phyloP scores from a whole-genome alignment of 176 grass and related monocot species.

The Elymus sibiricus region DNA sequence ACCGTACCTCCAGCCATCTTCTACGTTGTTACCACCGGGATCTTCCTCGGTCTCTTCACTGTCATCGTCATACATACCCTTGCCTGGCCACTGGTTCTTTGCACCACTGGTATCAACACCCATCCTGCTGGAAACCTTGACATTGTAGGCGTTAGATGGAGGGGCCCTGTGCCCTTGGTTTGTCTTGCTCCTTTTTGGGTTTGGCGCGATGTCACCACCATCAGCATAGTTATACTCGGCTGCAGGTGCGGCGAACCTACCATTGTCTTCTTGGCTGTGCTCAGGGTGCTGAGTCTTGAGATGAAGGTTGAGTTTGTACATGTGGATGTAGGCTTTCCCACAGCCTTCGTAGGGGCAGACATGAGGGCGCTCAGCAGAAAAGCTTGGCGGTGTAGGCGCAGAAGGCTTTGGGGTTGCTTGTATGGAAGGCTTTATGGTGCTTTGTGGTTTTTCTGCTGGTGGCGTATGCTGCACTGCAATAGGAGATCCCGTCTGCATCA shows the following conservation, averaged over 20 bases:
- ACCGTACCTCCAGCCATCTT: slow-evolving; percentile 52
- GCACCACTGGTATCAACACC: slow-evolving; percentile 6
- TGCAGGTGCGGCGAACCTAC: slow-evolving; percentile 20
- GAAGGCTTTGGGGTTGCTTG: slow-evolving; percentile 26
- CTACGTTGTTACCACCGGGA: slow-evolving; percentile 42
- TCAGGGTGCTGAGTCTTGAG: slow-evolving; percentile 73
- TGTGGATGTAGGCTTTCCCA: slow-evolving; percentile 78
- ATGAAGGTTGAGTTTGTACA: slow-evolving; percentile 91
- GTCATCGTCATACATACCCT: slow-evolving; percentile 62
- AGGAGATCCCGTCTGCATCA: slow-evolving; percentile 43
- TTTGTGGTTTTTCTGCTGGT: slow-evolving; percentile 42
- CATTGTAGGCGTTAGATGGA: slow-evolving; percentile 33
- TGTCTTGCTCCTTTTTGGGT: slow-evolving; percentile 48
- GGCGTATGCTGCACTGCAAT: slow-evolving; percentile 29
- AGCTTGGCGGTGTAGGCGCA: slow-evolving; percentile 30
- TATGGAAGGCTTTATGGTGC: slow-evolving; percentile 29
- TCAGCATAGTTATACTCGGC: slow-evolving; percentile 34
- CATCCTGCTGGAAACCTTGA: slow-evolving; percentile 24
- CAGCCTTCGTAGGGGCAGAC: slow-evolving; percentile 89
- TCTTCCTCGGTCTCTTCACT: slow-evolving; percentile 70
- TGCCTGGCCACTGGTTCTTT: slow-evolving; percentile 48
- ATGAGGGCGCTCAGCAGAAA: slow-evolving; percentile 40
- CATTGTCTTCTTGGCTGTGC: slow-evolving; percentile 45
- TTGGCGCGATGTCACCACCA: slow-evolving; percentile 20
- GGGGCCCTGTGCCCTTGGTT: slow-evolving; percentile 8